A percentile compares a stretch with the other conserved stretches of the same genome.
Evolutionary conservation across 140 eudicot species (phyloP).

Genomic region (Stevia rebaudiana): DNA sequence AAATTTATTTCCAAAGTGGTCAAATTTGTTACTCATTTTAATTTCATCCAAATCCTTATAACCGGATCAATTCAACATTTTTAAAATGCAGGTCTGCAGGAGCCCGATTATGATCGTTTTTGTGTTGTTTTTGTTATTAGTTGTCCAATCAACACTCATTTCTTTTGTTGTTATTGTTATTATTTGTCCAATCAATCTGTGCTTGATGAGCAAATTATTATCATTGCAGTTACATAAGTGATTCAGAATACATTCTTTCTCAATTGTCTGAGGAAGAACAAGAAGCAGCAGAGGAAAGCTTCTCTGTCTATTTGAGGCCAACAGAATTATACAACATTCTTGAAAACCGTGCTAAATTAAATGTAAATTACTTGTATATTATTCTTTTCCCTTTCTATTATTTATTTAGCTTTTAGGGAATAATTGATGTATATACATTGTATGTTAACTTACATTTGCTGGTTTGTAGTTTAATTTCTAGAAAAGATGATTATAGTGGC

Average conservation of each 20-base stretch:
- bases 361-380: conserved; percentile 33
- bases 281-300: conserved; percentile 80
- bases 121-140: background rate
- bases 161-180: background rate
- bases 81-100: conserved; percentile 30
- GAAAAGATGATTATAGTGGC: background rate
- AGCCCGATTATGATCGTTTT: background rate
- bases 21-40: background rate
- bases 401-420: conserved; percentile 9
- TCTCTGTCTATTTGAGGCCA: conserved; percentile 71
- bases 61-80: conserved; percentile 5
- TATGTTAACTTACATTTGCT: background rate
- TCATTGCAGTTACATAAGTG: conserved; percentile 57
- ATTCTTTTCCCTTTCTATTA: background rate
- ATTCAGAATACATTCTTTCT: conserved; percentile 31
- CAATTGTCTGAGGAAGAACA: conserved; percentile 63
- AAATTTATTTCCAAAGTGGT: too few relatives aligned
- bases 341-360: conserved; percentile 54
- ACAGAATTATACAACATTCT: conserved; percentile 85
- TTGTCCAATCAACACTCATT: too few relatives aligned
- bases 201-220: background rate
- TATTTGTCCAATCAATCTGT: background rate
- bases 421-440: background rate
- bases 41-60: background rate
- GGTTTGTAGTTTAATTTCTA: background rate